Base-by-base conservation (phyloP, 2,329 filamentous ascomycete genomes). In the Aspergillus ruber region DNA sequence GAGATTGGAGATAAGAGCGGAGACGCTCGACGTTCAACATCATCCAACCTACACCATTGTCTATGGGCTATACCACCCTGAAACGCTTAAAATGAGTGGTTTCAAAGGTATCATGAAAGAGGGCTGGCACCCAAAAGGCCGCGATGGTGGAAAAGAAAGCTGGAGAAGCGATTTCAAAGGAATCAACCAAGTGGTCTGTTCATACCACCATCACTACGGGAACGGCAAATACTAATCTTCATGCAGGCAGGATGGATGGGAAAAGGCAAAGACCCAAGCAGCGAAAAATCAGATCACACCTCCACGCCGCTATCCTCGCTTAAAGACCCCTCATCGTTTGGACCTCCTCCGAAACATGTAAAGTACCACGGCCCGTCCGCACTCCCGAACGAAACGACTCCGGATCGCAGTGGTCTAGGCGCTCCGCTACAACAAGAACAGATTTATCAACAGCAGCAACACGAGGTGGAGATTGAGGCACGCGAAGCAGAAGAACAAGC, bases 241-340 rank as follows among this genome's bases (percentile, higher is more conserved):
- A 42, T 50, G 35, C 54, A 82, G 79, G 76, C 77, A 52, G 78
- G 77, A 56, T 79, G 76, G 76, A 73, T 82, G 62, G 78, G 81
- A 42, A 76, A 79, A 64, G 71, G 77, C 47, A 74, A 78, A 51
- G 67, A 74, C 48, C 55, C 66, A 13, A 63, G 69, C 36, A 60
- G 69, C 33, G 69, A 79, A 27, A 59, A 65, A 38, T 55, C 65
- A 29, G 72, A 77, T 20, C 81, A 82, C 53, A 70, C 77, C 45
- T 77, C 80, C 6, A 74, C 76, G 13, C 89, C 90, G 1, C 71
- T 94, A 39, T 75, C 82, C 7, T 76, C 81, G 3, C 76, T 95
- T 25, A 83, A 82, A 63, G 89, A 95, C 62, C 90, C 88, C 1
- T 67, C 80, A 1, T 79, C 82, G 13, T 95, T 95, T 63, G 88